phyloP scores from a whole-genome alignment of 169 alveolate species.

The Ichthyophthirius multifiliis region DNA sequence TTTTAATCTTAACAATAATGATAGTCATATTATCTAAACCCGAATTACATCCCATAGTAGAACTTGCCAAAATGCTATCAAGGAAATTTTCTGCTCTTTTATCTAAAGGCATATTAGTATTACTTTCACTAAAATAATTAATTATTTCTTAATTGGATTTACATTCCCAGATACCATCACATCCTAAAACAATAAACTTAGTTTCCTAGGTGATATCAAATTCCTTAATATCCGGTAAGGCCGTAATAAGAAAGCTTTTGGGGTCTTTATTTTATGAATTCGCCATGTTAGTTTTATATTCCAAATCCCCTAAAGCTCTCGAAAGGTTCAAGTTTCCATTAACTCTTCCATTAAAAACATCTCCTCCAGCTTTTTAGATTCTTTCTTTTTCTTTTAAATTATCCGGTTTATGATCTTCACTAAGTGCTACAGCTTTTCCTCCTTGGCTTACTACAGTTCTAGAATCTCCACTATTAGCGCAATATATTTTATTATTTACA shows the following conservation, averaged over 20 bases:
- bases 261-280: slow-evolving; percentile 68
- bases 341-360: slow-evolving; percentile 44
- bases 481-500: slow-evolving; percentile 42
- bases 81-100: neutral
- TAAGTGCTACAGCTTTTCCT: slow-evolving; percentile 45
- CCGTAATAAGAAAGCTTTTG: slow-evolving; percentile 91
- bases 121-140: neutral
- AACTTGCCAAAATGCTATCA: neutral
- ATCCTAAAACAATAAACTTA: slow-evolving; percentile 93
- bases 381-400: slow-evolving; percentile 40
- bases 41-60: neutral
- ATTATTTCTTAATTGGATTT: neutral
- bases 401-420: slow-evolving; percentile 81
- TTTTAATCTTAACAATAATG: neutral
- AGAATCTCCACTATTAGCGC: slow-evolving; percentile 86
- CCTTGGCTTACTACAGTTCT: slow-evolving; percentile 66
- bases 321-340: slow-evolving; percentile 92
- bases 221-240: slow-evolving; percentile 93
- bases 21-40: neutral
- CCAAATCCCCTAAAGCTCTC: slow-evolving; percentile 97
- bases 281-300: slow-evolving; percentile 86
- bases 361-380: slow-evolving; percentile 52
- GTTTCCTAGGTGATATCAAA: slow-evolving; percentile 36
- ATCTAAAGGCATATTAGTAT: neutral
- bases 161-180: slow-evolving; percentile 95